Base-by-base conservation (phyloP, 148 eudicot genomes). In the Dysphania ambrosioides region DNA sequence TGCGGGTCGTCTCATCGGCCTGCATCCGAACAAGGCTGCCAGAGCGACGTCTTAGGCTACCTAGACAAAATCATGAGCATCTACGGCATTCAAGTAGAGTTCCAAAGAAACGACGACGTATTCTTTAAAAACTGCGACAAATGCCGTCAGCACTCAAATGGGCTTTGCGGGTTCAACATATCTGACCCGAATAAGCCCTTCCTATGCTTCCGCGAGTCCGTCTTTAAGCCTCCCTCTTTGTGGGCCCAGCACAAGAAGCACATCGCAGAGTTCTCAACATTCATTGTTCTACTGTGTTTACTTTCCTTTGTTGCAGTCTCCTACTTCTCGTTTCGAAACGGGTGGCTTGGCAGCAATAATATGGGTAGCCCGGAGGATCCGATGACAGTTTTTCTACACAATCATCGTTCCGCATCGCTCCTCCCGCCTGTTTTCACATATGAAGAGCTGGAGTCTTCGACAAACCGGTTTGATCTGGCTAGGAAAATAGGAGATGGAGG, bases 401-500 rank as follows among this genome's bases (percentile, higher is more conserved):
- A 88, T 7, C 97, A 94, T 75, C 86, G 95, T 13, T 83, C 91
- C 0, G 90, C 91, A 1, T 85, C 84, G 11, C 86, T 88, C 2
- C 90, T 93, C 10, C 98, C 98, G 6, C 98, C 97, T 2, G 87
- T 86, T 2, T 94, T 91, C 78, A 86, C 95, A 29, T 94, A 80
- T 80, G 95, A 94, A 34, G 98, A 91, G 84, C 95, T 94, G 1
- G 90, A 91, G 26, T 24, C 77, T 0, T 85, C 98, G 27, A 94
- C 98, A 0, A 94, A 94, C 34, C 71, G 87, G 47, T 94, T 94
- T 71, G 93, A 91, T 77, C 89, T 84, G 64, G 87, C 83, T 4
- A 78, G 90, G 30, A 94, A 94, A 35, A 87, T 94, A 4, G 98
- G 98, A 1, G 97, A 90, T 31, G 97, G 98, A 0, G 97, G 97